Percentiles rank a stretch among this genome's conserved stretches.
phyloP scores from a whole-genome alignment of 1,284 basidiomycete genomes.

The Puccinia polysora region DNA sequence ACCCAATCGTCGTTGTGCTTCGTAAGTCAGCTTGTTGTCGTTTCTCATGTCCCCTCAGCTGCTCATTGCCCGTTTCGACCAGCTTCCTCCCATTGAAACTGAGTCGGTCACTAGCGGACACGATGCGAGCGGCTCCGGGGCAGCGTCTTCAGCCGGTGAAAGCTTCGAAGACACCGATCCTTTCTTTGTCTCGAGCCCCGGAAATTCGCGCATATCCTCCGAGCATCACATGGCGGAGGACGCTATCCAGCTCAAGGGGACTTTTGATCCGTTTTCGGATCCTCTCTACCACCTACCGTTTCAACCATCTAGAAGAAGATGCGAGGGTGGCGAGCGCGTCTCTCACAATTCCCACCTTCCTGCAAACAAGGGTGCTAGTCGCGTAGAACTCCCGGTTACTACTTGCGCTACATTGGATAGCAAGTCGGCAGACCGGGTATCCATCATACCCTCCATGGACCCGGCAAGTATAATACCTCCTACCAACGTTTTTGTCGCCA shows the following conservation, averaged over 20 bases:
- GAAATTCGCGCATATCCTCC: constrained; percentile 18
- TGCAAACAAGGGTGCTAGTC: neutral
- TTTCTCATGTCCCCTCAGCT: neutral
- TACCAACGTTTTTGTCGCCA: constrained; percentile 39
- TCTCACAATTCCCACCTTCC: neutral
- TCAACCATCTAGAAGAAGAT: neutral
- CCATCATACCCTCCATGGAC: constrained; percentile 21
- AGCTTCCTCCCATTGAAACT: neutral
- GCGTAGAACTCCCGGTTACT: neutral
- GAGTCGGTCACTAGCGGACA: neutral
- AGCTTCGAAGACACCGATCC: constrained; percentile 15
- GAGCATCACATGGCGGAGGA: constrained; percentile 2
- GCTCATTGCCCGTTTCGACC: neutral
- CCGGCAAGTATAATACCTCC: neutral
- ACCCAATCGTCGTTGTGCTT: neutral
- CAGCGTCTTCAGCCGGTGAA: neutral
- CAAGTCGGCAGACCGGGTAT: neutral
- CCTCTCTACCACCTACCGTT: constrained; percentile 24
- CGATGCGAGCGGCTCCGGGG: neutral
- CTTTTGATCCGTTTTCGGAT: constrained; percentile 20
- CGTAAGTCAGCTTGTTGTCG: neutral
- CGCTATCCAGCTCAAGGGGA: neutral
- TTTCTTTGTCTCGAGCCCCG: constrained; percentile 4
- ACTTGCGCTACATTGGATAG: neutral
- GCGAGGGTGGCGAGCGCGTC: neutral